Conservation (phyloP, 768 basidiomycete genomes). For the Amanita fuliginea region DNA sequence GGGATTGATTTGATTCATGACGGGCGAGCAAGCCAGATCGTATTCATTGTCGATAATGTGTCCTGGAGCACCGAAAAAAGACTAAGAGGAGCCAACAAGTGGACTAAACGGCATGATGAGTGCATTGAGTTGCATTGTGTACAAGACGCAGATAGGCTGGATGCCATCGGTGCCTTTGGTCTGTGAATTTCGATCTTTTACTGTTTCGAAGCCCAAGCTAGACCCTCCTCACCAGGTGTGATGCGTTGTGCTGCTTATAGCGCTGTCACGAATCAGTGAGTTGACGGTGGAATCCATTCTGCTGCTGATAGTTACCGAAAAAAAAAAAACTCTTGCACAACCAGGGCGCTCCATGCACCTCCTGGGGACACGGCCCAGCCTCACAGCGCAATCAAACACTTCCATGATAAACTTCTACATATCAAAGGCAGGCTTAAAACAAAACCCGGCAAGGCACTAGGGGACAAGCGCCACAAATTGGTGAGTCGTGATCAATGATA, state of each 20-base stretch:
- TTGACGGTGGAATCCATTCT: neutral
- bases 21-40: constrained; percentile 44
- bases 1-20: constrained; percentile 48
- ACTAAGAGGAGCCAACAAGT: constrained; percentile 38
- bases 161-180: constrained; percentile 80
- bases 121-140: constrained; percentile 75
- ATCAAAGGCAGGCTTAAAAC: constrained; percentile 75
- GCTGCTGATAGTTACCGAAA: neutral
- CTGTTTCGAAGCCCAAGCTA: neutral
- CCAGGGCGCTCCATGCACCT: constrained; percentile 36
- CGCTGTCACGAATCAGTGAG: constrained; percentile 38
- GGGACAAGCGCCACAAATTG: constrained; percentile 58
- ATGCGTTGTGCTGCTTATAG: constrained; percentile 64
- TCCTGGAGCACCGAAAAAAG: constrained; percentile 82
- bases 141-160: constrained; percentile 70
- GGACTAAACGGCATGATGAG: constrained; percentile 56
- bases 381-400: constrained; percentile 65
- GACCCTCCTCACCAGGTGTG: constrained; percentile 27
- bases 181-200: constrained; percentile 16
- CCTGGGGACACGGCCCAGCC: constrained; percentile 30
- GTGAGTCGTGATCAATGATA: constrained; percentile 23
- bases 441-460: constrained; percentile 52
- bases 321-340: constrained; percentile 1
- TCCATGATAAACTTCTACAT: constrained; percentile 75
- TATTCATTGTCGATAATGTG: constrained; percentile 63